Percentiles rank a stretch among this genome's conserved stretches.
phyloP scores from a whole-genome alignment of 2,329 filamentous ascomycete species.

The Sporothrix luriei region DNA sequence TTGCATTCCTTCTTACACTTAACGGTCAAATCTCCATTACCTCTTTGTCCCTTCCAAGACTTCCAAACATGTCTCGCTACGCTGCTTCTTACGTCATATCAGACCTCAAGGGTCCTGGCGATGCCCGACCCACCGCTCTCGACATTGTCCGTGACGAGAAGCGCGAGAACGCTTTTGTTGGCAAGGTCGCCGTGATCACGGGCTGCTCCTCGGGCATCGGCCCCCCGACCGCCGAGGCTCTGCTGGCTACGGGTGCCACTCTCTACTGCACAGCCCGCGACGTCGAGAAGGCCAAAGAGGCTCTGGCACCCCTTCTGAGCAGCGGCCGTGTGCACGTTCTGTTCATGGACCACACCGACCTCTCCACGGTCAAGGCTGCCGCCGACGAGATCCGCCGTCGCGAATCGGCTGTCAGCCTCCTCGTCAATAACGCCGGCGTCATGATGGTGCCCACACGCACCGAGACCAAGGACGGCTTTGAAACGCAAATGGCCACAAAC shows the following conservation, averaged over 20 bases:
- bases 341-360: slow-evolving; percentile 39
- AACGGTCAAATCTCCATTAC: no score
- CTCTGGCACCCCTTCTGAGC: slow-evolving; percentile 39
- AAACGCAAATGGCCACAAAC: slow-evolving; percentile 55
- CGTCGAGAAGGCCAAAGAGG: slow-evolving; percentile 45
- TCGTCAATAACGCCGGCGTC: slow-evolving; percentile 52
- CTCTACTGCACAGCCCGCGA: slow-evolving; percentile 50
- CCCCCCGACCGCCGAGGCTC: slow-evolving; percentile 47
- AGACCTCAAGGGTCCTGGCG: slow-evolving; percentile 41
- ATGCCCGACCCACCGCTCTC: slow-evolving; percentile 44
- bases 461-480: slow-evolving; percentile 50
- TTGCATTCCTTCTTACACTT: no score
- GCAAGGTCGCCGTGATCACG: slow-evolving; percentile 48
- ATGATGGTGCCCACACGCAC: slow-evolving; percentile 45
- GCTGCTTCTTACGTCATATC: slow-evolving; percentile 32
- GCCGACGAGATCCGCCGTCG: slow-evolving; percentile 41
- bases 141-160: slow-evolving; percentile 45
- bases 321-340: slow-evolving; percentile 44
- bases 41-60: neutral
- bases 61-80: slow-evolving; percentile 35
- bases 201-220: slow-evolving; percentile 48
- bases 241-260: slow-evolving; percentile 48
- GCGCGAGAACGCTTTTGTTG: slow-evolving; percentile 42
- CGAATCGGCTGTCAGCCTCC: slow-evolving; percentile 36
- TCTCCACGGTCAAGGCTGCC: slow-evolving; percentile 43